Percentiles rank a stretch among this genome's conserved stretches.
Conservation (phyloP, 2,329 filamentous ascomycete species). For the Neobulgaria alba region DNA sequence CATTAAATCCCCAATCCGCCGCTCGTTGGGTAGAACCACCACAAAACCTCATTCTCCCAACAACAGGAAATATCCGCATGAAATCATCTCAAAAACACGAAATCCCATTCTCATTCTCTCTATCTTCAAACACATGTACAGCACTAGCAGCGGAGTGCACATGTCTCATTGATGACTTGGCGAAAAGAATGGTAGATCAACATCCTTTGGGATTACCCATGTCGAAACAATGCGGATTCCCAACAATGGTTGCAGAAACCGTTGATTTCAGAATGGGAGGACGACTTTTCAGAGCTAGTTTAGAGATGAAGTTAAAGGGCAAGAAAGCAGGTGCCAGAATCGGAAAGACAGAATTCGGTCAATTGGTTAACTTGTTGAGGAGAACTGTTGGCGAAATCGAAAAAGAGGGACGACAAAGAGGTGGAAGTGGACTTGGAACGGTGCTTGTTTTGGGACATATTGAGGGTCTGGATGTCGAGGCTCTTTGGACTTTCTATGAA, state of each 20-base stretch:
- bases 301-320: background rate
- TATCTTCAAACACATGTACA: background rate
- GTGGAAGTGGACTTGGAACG: background rate
- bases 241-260: background rate
- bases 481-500: background rate
- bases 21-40: background rate
- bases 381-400: background rate
- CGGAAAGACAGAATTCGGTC: background rate
- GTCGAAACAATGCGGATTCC: background rate
- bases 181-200: background rate
- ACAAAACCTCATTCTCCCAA: background rate
- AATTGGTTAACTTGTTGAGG: background rate
- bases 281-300: background rate
- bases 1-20: background rate
- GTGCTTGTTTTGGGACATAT: background rate
- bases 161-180: background rate
- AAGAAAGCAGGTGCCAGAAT: background rate
- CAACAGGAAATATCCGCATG: background rate
- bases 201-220: background rate
- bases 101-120: background rate
- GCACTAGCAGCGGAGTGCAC: background rate
- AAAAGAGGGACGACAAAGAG: background rate
- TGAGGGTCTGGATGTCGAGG: background rate
- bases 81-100: background rate
- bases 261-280: background rate